These are phyloP conservation scores for Stenocarpella maydis DNA, from an alignment of 2,329 filamentous ascomycete genomes.

Conservation along the genomic window DNA sequence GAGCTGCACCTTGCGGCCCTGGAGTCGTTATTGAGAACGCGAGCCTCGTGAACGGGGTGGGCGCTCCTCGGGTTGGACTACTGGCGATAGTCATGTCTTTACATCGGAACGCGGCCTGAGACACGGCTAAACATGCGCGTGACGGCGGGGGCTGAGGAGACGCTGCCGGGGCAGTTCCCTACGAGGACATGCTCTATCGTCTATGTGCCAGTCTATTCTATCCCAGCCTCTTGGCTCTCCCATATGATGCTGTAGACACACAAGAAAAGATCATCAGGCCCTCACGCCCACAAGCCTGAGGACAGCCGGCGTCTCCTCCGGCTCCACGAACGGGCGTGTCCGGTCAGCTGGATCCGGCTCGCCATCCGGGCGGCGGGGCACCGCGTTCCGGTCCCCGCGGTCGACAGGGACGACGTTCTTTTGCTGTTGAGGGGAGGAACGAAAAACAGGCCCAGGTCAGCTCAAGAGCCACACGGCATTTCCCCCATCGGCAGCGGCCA, in stretches of 20 bases:
- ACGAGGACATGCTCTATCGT: not conserved
- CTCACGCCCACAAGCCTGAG: conserved; percentile 26
- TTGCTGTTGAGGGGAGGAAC: too few species aligned
- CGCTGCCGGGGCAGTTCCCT: not conserved
- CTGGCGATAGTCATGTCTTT: not conserved
- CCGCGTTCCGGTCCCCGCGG: not conserved
- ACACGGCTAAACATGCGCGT: not conserved
- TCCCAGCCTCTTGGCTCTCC: not conserved
- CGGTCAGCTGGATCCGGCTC: conserved; percentile 20
- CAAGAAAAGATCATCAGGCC: not conserved
- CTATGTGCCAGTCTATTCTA: conserved; percentile 4
- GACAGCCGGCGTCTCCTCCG: conserved; percentile 21
- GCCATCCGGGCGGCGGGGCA: conserved; percentile 26
- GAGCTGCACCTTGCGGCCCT: not conserved
- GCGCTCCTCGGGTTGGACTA: not conserved
- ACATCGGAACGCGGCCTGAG: not conserved
- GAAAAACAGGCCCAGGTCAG: not conserved
- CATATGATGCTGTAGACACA: not conserved
- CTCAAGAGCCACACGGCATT: not conserved
- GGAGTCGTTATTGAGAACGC: not conserved
- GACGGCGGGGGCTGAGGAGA: too few species aligned
- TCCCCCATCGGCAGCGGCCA: too few species aligned
- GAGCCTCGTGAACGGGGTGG: too few species aligned
- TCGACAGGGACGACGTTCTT: conserved; percentile 30
- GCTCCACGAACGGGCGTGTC: conserved; percentile 19